Evolutionary conservation across 345 rosid species (phyloP).

Genomic region (Lagerstroemia speciosa): DNA sequence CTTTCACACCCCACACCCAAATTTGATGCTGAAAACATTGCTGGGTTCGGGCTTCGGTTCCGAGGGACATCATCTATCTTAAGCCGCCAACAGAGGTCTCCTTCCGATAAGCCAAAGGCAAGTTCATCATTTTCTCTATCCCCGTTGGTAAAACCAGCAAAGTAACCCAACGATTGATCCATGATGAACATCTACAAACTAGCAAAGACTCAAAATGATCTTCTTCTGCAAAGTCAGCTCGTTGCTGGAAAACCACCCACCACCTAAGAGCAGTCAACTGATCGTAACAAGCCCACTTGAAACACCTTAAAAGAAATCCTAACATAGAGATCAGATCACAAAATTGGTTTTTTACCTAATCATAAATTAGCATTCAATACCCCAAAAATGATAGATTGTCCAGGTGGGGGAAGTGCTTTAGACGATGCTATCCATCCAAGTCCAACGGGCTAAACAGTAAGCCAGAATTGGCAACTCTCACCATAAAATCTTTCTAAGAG

Average conservation of each 20-base stretch:
- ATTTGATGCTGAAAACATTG: background rate
- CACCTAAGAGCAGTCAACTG: too few species aligned
- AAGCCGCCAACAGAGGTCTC: background rate
- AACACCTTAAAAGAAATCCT: too few species aligned
- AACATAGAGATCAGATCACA: too few species aligned
- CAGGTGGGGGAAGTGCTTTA: background rate
- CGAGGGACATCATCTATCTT: background rate
- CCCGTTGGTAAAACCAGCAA: background rate
- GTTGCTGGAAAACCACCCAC: too few species aligned
- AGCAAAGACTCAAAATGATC: background rate
- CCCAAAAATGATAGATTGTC: background rate
- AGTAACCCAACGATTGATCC: background rate
- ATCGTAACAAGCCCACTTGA: too few species aligned
- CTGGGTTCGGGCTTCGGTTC: background rate
- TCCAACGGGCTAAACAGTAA: too few species aligned
- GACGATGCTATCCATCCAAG: too few species aligned
- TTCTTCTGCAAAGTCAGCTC: background rate
- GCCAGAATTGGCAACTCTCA: too few species aligned
- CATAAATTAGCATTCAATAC: background rate
- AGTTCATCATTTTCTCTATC: background rate
- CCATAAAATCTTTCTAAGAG: too few species aligned
- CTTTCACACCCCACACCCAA: constrained; percentile 2
- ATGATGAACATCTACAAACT: background rate
- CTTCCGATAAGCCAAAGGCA: background rate
- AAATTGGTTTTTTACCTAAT: background rate